These are phyloP conservation scores for Penicillium turbatum DNA, from an alignment of 495 filamentous ascomycete species.

Conservation along the genomic window DNA sequence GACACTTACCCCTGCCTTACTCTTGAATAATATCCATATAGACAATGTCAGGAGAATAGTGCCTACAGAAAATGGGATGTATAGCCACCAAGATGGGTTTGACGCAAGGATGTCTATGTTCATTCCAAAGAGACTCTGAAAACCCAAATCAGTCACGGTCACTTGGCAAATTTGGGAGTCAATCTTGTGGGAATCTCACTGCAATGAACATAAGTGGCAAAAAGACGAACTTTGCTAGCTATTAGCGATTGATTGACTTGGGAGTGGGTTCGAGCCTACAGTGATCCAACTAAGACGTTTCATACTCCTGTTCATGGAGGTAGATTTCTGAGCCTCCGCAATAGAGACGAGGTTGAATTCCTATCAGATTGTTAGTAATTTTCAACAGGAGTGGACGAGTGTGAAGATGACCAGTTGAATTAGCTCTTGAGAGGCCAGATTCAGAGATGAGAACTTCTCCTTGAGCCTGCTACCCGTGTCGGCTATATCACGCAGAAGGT, in stretches of 20 bases:
- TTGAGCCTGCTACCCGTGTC: not conserved
- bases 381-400: not conserved
- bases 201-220: constrained; percentile 6
- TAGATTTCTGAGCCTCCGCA: constrained; percentile 2
- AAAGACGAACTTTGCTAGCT: not conserved
- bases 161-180: not conserved
- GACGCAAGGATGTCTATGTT: constrained; percentile 2
- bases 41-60: constrained; percentile 1
- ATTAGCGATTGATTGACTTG: not conserved
- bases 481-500: not conserved
- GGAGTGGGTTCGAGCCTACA: not conserved
- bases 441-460: not conserved
- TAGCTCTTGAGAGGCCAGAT: not conserved
- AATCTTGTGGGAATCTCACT: not conserved
- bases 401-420: constrained; percentile 3
- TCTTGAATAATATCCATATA: constrained; percentile 5
- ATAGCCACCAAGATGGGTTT: constrained; percentile 5
- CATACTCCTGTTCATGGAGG: constrained; percentile 3
- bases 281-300: constrained; percentile 9
- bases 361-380: not conserved
- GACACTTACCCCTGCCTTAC: not conserved
- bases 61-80: not conserved
- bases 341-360: constrained; percentile 5
- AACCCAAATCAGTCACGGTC: not conserved
- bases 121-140: constrained; percentile 11